Evolutionary conservation across 768 basidiomycete genomes (phyloP).

Genomic region (Obba rivulosa): DNA sequence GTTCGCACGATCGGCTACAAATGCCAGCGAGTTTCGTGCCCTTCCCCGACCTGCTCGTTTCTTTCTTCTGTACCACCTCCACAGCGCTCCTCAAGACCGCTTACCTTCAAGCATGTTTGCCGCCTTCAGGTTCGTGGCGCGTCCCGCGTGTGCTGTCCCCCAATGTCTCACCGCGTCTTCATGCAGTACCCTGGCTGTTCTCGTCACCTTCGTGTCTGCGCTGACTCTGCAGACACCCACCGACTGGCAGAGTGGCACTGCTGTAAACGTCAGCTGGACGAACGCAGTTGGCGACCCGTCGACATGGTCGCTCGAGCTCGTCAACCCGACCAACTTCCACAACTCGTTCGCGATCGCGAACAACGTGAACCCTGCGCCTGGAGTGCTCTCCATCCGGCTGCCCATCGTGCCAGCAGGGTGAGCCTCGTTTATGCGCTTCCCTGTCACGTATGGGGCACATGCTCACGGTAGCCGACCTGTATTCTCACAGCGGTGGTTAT

Average conservation of each 20-base stretch:
- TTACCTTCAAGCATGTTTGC: conserved; percentile 49
- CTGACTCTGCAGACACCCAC: conserved; percentile 31
- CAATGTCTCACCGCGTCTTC: neutral
- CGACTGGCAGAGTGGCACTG: conserved; percentile 27
- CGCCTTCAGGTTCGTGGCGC: conserved; percentile 38
- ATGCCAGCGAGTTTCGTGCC: neutral
- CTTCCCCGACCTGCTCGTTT: no score
- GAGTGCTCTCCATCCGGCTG: conserved; percentile 32
- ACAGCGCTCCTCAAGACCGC: conserved; percentile 10
- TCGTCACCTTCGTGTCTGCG: conserved; percentile 41
- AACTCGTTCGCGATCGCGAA: conserved; percentile 49
- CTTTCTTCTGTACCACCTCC: neutral
- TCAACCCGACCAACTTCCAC: conserved; percentile 43
- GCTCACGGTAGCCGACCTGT: neutral
- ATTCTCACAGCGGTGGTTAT: conserved; percentile 26
- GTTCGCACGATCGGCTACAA: neutral
- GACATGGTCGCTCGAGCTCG: conserved; percentile 39
- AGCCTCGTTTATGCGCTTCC: conserved; percentile 15
- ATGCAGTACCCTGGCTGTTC: conserved; percentile 37
- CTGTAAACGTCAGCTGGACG: conserved; percentile 44
- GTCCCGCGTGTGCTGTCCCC: neutral
- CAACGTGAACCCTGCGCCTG: conserved; percentile 38
- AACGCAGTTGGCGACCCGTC: conserved; percentile 37
- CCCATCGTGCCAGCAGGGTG: conserved; percentile 46
- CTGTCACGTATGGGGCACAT: neutral